Conservation (phyloP, 257 asterid genomes). For the Fraxinus excelsior region DNA sequence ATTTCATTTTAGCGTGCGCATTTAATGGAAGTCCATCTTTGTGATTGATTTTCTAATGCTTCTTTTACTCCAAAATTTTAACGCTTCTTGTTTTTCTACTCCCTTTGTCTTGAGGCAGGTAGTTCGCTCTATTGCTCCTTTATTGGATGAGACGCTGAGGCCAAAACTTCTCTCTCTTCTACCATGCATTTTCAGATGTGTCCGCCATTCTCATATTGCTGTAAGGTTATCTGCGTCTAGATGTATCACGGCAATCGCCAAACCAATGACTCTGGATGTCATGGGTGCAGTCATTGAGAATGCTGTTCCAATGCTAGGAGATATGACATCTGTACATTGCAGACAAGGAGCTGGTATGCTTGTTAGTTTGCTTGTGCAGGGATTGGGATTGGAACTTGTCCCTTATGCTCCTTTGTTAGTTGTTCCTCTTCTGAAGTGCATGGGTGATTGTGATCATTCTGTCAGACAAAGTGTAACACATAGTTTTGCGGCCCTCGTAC, state of each 20-base stretch:
- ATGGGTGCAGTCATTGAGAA: conserved; percentile 84
- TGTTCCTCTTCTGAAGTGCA: conserved; percentile 94
- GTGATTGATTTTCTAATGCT: not conserved
- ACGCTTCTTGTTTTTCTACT: conserved; percentile 9
- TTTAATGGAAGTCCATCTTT: not conserved
- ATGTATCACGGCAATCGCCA: conserved; percentile 91
- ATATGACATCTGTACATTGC: conserved; percentile 80
- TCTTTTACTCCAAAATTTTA: not conserved
- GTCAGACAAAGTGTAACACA: conserved; percentile 99
- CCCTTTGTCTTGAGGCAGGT: conserved; percentile 51
- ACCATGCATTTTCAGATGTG: conserved; percentile 91
- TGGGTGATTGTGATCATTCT: conserved; percentile 92
- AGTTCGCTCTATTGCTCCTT: conserved; percentile 88
- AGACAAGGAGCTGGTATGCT: conserved; percentile 99
- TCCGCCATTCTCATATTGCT: conserved; percentile 90
- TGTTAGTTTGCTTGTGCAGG: conserved; percentile 95
- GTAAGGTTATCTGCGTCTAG: conserved; percentile 90
- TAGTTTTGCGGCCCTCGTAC: conserved; percentile 96
- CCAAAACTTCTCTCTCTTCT: conserved; percentile 75
- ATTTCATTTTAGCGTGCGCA: not conserved
- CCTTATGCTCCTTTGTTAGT: conserved; percentile 96
- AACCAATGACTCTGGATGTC: conserved; percentile 85
- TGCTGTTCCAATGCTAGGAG: conserved; percentile 94
- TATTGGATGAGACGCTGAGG: conserved; percentile 66
- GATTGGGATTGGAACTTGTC: conserved; percentile 92